Evolutionary conservation across 129 eudicot species (phyloP).

Genomic region (Flaveria linearis): DNA sequence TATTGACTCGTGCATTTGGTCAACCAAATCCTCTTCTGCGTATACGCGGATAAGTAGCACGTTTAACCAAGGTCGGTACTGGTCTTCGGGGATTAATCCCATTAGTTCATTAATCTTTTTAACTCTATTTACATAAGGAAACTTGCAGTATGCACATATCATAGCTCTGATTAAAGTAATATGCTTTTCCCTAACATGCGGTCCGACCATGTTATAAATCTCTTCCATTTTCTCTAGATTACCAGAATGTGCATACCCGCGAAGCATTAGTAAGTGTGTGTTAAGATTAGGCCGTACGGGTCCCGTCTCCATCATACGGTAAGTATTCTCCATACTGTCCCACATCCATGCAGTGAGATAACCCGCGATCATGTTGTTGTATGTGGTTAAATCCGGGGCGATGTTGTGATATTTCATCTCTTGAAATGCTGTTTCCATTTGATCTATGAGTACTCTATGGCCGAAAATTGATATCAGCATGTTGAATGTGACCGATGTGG

Average conservation of each 20-base stretch:
- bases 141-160: slow-evolving; percentile 76
- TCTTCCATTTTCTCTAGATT: slow-evolving; percentile 80
- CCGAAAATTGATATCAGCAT: slow-evolving; percentile 69
- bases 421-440: slow-evolving; percentile 56
- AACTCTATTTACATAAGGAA: slow-evolving; percentile 44
- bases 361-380: slow-evolving; percentile 61
- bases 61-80: slow-evolving; percentile 78
- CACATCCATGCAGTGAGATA: slow-evolving; percentile 95
- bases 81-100: slow-evolving; percentile 56
- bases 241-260: slow-evolving; percentile 84
- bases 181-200: slow-evolving; percentile 36
- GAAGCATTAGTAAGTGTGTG: slow-evolving; percentile 71
- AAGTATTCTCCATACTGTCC: slow-evolving; percentile 81
- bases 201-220: slow-evolving; percentile 47
- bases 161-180: slow-evolving; percentile 50
- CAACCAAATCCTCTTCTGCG: slow-evolving; percentile 69
- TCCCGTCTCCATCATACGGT: slow-evolving; percentile 35
- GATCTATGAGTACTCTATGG: slow-evolving; percentile 60
- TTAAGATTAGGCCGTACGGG: slow-evolving; percentile 48
- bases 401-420: slow-evolving; percentile 49
- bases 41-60: slow-evolving; percentile 62
- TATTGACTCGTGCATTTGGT: slow-evolving; percentile 66
- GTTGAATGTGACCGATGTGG: slow-evolving; percentile 71
- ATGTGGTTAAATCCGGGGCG: slow-evolving; percentile 54
- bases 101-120: slow-evolving; percentile 53